These are phyloP conservation scores for Mucor circinelloides DNA, from an alignment of 371 early-diverging fungal species.

Conservation along the genomic window DNA sequence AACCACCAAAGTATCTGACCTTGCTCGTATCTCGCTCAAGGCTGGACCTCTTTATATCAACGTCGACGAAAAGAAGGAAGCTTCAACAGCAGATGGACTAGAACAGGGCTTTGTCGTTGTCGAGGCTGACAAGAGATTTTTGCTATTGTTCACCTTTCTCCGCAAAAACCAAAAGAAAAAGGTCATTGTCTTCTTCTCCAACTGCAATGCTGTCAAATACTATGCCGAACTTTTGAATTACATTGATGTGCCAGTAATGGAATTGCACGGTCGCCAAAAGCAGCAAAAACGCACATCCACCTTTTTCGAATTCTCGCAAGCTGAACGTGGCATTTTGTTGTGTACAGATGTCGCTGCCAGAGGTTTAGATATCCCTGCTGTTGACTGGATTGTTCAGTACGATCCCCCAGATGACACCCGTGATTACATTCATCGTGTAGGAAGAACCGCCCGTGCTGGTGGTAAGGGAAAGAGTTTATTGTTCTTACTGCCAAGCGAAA, in stretches of 20 bases:
- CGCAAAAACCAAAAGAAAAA: conserved; percentile 94
- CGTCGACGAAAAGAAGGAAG: conserved; percentile 90
- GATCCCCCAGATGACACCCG: conserved; percentile 98
- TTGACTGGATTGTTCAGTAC: conserved; percentile 98
- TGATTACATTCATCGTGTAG: conserved; percentile 99
- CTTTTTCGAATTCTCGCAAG: conserved; percentile 96
- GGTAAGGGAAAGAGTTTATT: conserved; percentile 90
- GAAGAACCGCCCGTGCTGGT: conserved; percentile 97
- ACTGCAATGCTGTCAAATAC: conserved; percentile 95
- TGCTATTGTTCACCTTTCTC: conserved; percentile 93
- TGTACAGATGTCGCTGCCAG: conserved; percentile 99
- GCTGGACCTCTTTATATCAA: conserved; percentile 94
- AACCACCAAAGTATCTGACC: conserved; percentile 95
- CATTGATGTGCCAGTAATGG: conserved; percentile 96
- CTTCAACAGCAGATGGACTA: conserved; percentile 91
- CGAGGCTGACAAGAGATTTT: conserved; percentile 87
- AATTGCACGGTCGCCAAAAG: conserved; percentile 93
- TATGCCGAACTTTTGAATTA: conserved; percentile 95
- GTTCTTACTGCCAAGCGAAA: conserved; percentile 94
- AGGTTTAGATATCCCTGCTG: conserved; percentile 97
- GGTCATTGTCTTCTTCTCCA: conserved; percentile 96
- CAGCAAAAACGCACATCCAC: conserved; percentile 95
- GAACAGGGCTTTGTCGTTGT: conserved; percentile 97
- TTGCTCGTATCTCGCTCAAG: conserved; percentile 94
- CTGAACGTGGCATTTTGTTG: conserved; percentile 86